These are phyloP conservation scores for Pleomassaria siparia DNA, from an alignment of 2,329 filamentous ascomycete species.

Conservation along the genomic window DNA sequence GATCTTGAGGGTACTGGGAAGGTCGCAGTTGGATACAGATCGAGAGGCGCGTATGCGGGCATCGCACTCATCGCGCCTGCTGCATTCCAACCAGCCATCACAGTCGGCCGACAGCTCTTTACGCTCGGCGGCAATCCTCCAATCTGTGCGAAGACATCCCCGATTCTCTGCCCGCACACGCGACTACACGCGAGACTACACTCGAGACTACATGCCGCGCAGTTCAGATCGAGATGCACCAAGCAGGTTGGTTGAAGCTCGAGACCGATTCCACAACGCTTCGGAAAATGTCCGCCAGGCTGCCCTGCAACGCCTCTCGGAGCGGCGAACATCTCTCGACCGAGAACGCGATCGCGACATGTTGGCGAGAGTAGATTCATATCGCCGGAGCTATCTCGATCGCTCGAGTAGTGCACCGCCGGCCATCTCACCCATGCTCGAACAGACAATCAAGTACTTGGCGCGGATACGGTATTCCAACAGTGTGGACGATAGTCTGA, in stretches of 20 bases:
- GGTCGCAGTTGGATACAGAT: slow-evolving; percentile 39
- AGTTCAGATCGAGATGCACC: slow-evolving; percentile 43
- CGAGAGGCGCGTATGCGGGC: slow-evolving; percentile 29
- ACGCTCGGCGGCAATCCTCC: slow-evolving; percentile 44
- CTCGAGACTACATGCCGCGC: slow-evolving; percentile 42
- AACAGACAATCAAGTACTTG: slow-evolving; percentile 64
- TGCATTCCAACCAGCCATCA: slow-evolving; percentile 24
- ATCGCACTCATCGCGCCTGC: slow-evolving; percentile 24
- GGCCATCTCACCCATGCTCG: slow-evolving; percentile 46
- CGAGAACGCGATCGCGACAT: slow-evolving; percentile 23
- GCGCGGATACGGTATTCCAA: slow-evolving; percentile 58
- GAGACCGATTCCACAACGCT: slow-evolving; percentile 21
- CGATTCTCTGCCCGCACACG: slow-evolving; percentile 40
- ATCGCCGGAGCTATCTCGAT: slow-evolving; percentile 31
- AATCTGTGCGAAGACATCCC: slow-evolving; percentile 43
- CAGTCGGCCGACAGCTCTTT: slow-evolving; percentile 36
- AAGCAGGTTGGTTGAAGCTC: slow-evolving; percentile 20
- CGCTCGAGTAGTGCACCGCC: slow-evolving; percentile 22
- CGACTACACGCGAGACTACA: neutral
- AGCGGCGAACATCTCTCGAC: slow-evolving; percentile 23
- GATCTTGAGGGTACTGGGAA: slow-evolving; percentile 39
- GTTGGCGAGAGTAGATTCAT: slow-evolving; percentile 26
- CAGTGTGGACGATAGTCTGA: slow-evolving; percentile 57
- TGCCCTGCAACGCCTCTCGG: slow-evolving; percentile 33
- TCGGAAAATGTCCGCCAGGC: slow-evolving; percentile 27